Percentiles rank a stretch among this genome's conserved stretches.
These are phyloP conservation scores for Aphanoascus verrucosus DNA, from an alignment of 2,329 filamentous ascomycete genomes.

Conservation along the genomic window DNA sequence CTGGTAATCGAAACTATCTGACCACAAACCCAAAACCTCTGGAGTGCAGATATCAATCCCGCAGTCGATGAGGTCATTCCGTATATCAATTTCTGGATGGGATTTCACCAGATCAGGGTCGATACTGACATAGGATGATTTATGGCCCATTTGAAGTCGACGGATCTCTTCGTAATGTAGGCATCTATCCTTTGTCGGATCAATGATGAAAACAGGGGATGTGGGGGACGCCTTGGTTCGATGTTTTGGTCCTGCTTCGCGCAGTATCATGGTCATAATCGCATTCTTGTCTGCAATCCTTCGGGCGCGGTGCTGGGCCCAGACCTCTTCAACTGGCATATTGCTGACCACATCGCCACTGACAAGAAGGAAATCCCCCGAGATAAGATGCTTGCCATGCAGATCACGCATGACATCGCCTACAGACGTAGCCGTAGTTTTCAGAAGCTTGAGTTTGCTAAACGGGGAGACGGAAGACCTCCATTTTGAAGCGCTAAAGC, in stretches of 20 bases:
- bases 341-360: conserved; percentile 91
- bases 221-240: conserved; percentile 65
- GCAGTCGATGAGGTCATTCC: conserved; percentile 82
- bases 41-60: conserved; percentile 96
- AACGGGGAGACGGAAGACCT: conserved; percentile 65
- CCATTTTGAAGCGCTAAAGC: conserved; percentile 59
- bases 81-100: conserved; percentile 66
- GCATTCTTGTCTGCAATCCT: conserved; percentile 79
- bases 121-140: conserved; percentile 50
- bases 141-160: conserved; percentile 45
- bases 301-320: conserved; percentile 69
- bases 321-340: conserved; percentile 65
- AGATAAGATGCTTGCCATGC: conserved; percentile 72
- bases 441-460: conserved; percentile 68
- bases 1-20: conserved; percentile 96
- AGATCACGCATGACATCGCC: conserved; percentile 93
- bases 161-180: conserved; percentile 90
- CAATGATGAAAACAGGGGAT: conserved; percentile 75
- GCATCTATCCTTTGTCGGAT: conserved; percentile 67
- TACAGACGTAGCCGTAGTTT: conserved; percentile 74
- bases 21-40: conserved; percentile 88
- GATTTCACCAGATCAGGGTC: conserved; percentile 69
- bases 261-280: conserved; percentile 92
- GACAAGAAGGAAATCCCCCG: conserved; percentile 82
- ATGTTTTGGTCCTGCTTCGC: conserved; percentile 64